These are phyloP conservation scores for Dorcoceras hygrometricum DNA, from an alignment of 257 asterid genomes.

Conservation along the genomic window DNA sequence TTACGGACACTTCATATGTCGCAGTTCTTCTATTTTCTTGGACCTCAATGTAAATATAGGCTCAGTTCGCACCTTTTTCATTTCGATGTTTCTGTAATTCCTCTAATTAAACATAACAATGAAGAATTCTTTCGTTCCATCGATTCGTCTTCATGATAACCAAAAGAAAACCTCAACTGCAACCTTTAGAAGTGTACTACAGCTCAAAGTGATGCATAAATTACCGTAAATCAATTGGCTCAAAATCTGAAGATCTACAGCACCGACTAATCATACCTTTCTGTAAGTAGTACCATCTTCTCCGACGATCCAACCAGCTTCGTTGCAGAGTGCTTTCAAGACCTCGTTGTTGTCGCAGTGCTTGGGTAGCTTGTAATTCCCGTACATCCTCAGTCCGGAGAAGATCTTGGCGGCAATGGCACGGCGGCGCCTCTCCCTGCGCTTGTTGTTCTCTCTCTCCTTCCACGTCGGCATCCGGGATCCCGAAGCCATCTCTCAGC, in stretches of 20 bases:
- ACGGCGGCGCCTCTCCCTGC: conserved; percentile 87
- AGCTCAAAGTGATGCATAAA: conserved; percentile 9
- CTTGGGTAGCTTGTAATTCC: conserved; percentile 85
- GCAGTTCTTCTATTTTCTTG: too few relatives aligned
- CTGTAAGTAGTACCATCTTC: conserved; percentile 93
- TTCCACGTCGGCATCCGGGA: conserved; percentile 91
- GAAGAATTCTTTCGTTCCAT: too few relatives aligned
- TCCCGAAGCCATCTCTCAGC: conserved; percentile 74
- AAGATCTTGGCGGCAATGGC: conserved; percentile 98
- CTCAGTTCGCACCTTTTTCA: too few relatives aligned
- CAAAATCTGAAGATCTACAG: conserved; percentile 30
- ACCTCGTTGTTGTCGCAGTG: conserved; percentile 98
- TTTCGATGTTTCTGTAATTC: too few relatives aligned
- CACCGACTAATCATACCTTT: conserved; percentile 45
- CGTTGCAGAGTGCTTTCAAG: conserved; percentile 83
- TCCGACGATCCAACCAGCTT: conserved; percentile 93
- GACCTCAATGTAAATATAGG: too few relatives aligned
- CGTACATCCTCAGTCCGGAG: conserved; percentile 84
- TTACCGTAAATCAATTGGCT: conserved; percentile 11
- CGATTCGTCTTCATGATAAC: too few relatives aligned
- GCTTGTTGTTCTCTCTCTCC: conserved; percentile 97
- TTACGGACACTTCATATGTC: too few relatives aligned
- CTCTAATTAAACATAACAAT: too few relatives aligned
- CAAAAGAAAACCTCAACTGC: conserved; percentile 1
- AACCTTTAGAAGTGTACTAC: conserved; percentile 15